A percentile compares a stretch with the other conserved stretches of the same genome.
Evolutionary conservation across 2,329 filamentous ascomycete species (phyloP).

Genomic region (Nannizzia gypsea): DNA sequence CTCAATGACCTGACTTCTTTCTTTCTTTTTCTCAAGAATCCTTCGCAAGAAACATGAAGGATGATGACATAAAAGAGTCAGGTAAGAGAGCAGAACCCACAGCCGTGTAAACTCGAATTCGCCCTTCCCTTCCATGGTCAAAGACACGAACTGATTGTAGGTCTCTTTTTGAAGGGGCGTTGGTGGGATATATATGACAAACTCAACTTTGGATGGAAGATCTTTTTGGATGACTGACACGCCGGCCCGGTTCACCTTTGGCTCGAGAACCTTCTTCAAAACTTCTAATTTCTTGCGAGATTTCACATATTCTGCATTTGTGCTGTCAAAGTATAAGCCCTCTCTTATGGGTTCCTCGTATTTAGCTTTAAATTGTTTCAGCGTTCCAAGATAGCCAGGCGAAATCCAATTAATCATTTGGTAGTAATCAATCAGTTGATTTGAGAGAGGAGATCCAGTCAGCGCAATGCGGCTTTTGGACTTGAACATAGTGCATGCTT

Average conservation of each 20-base stretch:
- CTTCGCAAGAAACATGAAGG: conserved; percentile 43
- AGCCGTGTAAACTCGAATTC: conserved; percentile 33
- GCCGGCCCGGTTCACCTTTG: conserved; percentile 67
- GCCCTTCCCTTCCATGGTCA: conserved; percentile 20
- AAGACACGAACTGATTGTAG: conserved; percentile 46
- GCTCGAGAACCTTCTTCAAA: conserved; percentile 58
- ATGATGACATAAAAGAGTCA: conserved; percentile 48
- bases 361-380: conserved; percentile 55
- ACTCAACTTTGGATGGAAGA: conserved; percentile 67
- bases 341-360: conserved; percentile 62
- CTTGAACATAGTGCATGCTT: conserved; percentile 47
- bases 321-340: conserved; percentile 59
- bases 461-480: conserved; percentile 67
- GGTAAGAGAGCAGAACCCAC: conserved; percentile 44
- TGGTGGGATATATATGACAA: conserved; percentile 62
- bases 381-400: conserved; percentile 60
- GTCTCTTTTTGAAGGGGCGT: conserved; percentile 51
- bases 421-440: conserved; percentile 73
- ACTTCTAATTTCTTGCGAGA: conserved; percentile 57
- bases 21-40: conserved; percentile 28
- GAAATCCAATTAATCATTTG: conserved; percentile 82
- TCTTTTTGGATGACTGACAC: conserved; percentile 54
- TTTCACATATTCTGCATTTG: conserved; percentile 40
- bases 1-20: background rate
- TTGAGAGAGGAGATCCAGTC: conserved; percentile 76